These are phyloP conservation scores for Dentipellis sp. DNA, from an alignment of 768 basidiomycete species.

Conservation along the genomic window DNA sequence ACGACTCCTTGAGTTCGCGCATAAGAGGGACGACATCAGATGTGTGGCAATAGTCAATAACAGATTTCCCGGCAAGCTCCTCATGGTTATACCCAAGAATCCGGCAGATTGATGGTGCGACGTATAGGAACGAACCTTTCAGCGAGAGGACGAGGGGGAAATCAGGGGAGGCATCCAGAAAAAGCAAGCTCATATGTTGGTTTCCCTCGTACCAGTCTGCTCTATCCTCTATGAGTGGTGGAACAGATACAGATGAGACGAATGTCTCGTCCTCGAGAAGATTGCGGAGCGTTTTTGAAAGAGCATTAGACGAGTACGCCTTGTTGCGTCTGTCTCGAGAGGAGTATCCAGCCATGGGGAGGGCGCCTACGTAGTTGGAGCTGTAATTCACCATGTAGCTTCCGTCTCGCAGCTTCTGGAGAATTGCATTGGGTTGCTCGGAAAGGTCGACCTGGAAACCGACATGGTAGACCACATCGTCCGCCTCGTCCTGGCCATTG, in stretches of 20 bases:
- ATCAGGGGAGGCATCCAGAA: slow-evolving; percentile 61
- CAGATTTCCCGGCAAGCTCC: slow-evolving; percentile 70
- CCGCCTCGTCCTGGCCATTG: slow-evolving; percentile 41
- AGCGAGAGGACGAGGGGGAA: slow-evolving; percentile 88
- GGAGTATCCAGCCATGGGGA: slow-evolving; percentile 8
- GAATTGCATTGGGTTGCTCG: slow-evolving; percentile 76
- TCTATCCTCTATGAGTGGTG: slow-evolving; percentile 10
- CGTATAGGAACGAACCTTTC: slow-evolving; percentile 89
- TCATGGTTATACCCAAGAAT: slow-evolving; percentile 82
- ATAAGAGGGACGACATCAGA: slow-evolving; percentile 86
- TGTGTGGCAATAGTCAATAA: slow-evolving; percentile 80
- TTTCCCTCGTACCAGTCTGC: slow-evolving; percentile 27
- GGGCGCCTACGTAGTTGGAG: slow-evolving; percentile 8
- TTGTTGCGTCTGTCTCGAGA: slow-evolving; percentile 25
- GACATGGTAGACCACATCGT: slow-evolving; percentile 77
- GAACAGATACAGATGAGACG: slow-evolving; percentile 18
- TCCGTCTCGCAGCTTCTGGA: slow-evolving; percentile 72
- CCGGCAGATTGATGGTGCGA: slow-evolving; percentile 68
- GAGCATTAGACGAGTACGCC: slow-evolving; percentile 22
- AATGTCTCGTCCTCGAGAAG: slow-evolving; percentile 41
- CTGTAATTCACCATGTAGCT: slow-evolving; percentile 63
- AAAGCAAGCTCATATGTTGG: slow-evolving; percentile 43
- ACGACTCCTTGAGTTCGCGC: slow-evolving; percentile 82
- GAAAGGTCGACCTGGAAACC: slow-evolving; percentile 95
- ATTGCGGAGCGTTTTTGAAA: slow-evolving; percentile 44